phyloP scores from a whole-genome alignment of 1,284 basidiomycete genomes.

The Heliocybe sulcata region DNA sequence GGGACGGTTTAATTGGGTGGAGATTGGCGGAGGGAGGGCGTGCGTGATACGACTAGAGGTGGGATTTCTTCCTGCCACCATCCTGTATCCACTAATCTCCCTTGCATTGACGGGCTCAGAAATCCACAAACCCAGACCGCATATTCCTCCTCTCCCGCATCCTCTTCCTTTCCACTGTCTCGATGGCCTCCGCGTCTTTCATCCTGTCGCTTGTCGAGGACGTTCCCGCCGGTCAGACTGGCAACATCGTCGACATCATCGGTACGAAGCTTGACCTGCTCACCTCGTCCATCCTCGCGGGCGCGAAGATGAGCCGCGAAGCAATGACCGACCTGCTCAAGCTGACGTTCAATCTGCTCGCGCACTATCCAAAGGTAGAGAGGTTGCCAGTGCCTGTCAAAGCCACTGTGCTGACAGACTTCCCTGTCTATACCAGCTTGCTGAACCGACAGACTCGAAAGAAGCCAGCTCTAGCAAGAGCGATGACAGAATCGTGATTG shows the following conservation, averaged over 20 bases:
- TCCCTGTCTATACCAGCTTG: no score
- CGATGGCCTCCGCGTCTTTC: conserved; percentile 34
- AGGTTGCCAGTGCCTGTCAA: background rate
- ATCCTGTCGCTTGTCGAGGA: conserved; percentile 55
- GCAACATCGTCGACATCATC: conserved; percentile 53
- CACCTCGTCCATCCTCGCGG: conserved; percentile 35
- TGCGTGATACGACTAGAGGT: conserved; percentile 59
- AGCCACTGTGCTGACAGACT: background rate
- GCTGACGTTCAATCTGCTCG: conserved; percentile 66
- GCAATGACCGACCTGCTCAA: conserved; percentile 74
- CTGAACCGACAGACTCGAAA: background rate
- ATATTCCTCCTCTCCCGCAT: conserved; percentile 72
- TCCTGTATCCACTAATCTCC: background rate
- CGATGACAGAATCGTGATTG: conserved; percentile 32
- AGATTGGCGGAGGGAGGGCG: conserved; percentile 54
- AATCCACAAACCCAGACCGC: conserved; percentile 50
- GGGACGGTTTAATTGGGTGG: conserved; percentile 51
- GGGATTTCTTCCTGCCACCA: conserved; percentile 11
- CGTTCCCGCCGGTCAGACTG: conserved; percentile 38
- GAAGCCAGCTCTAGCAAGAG: conserved; percentile 3
- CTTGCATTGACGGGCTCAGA: conserved; percentile 32
- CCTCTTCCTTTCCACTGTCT: conserved; percentile 64
- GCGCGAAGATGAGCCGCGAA: conserved; percentile 52
- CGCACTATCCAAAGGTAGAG: conserved; percentile 59
- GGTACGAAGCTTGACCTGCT: conserved; percentile 48